Conservation (phyloP, 768 basidiomycete species). For the Fomitopsis serialis region DNA sequence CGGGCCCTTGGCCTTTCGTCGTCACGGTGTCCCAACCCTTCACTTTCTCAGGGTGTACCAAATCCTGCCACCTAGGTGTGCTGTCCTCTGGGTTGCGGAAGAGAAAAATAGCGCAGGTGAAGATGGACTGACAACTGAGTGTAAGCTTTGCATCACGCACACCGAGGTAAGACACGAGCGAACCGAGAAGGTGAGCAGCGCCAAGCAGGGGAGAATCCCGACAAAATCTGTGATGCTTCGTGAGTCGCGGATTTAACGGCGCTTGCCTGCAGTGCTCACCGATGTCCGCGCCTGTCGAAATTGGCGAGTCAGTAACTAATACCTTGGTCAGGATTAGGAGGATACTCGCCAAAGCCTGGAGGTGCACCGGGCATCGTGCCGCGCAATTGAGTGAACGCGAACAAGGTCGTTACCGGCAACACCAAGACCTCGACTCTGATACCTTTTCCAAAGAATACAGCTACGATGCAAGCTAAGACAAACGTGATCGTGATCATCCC, state of each 20-base stretch:
- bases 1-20: too few species aligned
- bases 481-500: conserved; percentile 12
- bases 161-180: background rate
- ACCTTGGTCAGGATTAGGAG: background rate
- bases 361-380: conserved; percentile 21
- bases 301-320: too few species aligned
- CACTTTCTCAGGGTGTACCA: too few species aligned
- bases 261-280: background rate
- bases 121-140: conserved; percentile 4
- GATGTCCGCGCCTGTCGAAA: conserved; percentile 4
- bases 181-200: conserved; percentile 12
- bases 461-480: conserved; percentile 9
- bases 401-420: conserved; percentile 20
- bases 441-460: conserved; percentile 15
- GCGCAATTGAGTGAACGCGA: conserved; percentile 23
- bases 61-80: conserved; percentile 7
- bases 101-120: conserved; percentile 14
- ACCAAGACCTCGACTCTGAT: conserved; percentile 16
- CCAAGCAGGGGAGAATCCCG: conserved; percentile 10
- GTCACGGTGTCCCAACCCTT: too few species aligned
- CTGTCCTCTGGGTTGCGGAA: conserved; percentile 10
- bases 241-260: background rate
- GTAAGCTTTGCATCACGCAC: too few species aligned
- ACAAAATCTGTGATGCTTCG: conserved; percentile 7
- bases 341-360: conserved; percentile 18